Percentiles rank a stretch among this genome's conserved stretches.
phyloP scores from a whole-genome alignment of 208 protist genomes.

The Trypanosoma boissoni region DNA sequence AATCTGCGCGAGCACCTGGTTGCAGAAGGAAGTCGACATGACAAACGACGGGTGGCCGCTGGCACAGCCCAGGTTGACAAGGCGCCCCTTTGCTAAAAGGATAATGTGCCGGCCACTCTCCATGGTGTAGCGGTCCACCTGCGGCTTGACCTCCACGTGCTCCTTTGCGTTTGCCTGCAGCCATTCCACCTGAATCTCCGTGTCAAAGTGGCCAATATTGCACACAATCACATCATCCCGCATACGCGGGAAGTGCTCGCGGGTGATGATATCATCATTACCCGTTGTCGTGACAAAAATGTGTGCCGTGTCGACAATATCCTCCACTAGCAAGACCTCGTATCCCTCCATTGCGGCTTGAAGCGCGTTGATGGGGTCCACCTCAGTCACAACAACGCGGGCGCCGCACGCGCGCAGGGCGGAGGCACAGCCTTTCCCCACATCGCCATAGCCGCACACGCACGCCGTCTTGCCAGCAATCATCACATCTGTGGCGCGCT shows the following conservation, averaged over 20 bases:
- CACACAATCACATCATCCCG: slow-evolving; percentile 99
- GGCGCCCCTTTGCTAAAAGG: slow-evolving; percentile 95
- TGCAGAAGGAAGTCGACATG: slow-evolving; percentile 99
- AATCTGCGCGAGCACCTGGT: slow-evolving; percentile 99
- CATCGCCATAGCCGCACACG: slow-evolving; percentile 99
- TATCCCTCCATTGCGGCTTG: slow-evolving; percentile 99
- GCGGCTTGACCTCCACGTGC: slow-evolving; percentile 98
- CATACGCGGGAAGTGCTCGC: slow-evolving; percentile 97
- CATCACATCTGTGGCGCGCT: slow-evolving; percentile 99
- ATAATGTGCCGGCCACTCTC: slow-evolving; percentile 94
- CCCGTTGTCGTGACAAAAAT: slow-evolving; percentile 99
- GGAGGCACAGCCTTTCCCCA: slow-evolving; percentile 98
- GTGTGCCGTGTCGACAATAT: slow-evolving; percentile 86
- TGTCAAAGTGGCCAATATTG: slow-evolving; percentile 99
- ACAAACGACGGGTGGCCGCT: slow-evolving; percentile 99
- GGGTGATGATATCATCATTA: slow-evolving; percentile 98
- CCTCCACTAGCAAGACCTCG: slow-evolving; percentile 96
- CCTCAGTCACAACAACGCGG: slow-evolving; percentile 98
- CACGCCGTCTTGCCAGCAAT: slow-evolving; percentile 98
- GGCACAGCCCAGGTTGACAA: slow-evolving; percentile 99
- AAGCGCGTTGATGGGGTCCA: slow-evolving; percentile 99
- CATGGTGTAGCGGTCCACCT: slow-evolving; percentile 98
- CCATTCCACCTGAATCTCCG: slow-evolving; percentile 98
- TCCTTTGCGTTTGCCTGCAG: slow-evolving; percentile 91
- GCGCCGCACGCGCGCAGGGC: slow-evolving; percentile 96